Conservation (phyloP, 495 filamentous ascomycete genomes). For the Stereocaulon alpinum region DNA sequence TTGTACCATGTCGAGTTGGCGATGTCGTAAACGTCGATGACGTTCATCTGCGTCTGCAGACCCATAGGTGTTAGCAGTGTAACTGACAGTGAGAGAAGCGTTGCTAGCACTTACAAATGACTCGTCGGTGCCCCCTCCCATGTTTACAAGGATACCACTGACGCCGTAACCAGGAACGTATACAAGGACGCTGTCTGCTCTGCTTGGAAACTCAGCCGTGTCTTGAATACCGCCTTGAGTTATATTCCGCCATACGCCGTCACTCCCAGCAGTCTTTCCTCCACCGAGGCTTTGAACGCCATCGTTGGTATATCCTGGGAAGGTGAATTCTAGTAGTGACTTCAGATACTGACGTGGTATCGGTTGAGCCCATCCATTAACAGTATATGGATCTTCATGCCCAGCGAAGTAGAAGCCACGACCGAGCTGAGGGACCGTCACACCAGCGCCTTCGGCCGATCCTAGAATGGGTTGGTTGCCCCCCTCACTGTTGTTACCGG, state of each 20-base stretch:
- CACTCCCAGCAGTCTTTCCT: slow-evolving; percentile 39
- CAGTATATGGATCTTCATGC: slow-evolving; percentile 58
- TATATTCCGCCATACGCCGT: slow-evolving; percentile 57
- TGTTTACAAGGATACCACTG: slow-evolving; percentile 56
- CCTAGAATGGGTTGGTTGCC: slow-evolving; percentile 46
- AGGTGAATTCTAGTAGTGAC: slow-evolving; percentile 64
- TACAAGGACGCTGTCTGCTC: slow-evolving; percentile 60
- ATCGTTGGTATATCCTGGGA: slow-evolving; percentile 52
- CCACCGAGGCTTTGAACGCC: slow-evolving; percentile 41
- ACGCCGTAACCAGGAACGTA: slow-evolving; percentile 65
- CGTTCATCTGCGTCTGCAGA: slow-evolving; percentile 52
- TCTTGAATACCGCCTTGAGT: slow-evolving; percentile 59
- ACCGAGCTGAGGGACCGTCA: slow-evolving; percentile 56
- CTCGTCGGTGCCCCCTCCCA: slow-evolving; percentile 54
- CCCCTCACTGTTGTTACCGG: slow-evolving; percentile 45
- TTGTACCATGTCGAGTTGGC: slow-evolving; percentile 69
- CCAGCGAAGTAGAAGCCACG: slow-evolving; percentile 69
- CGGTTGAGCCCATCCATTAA: slow-evolving; percentile 55
- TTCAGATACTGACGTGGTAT: slow-evolving; percentile 56
- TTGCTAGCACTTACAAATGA: slow-evolving; percentile 38
- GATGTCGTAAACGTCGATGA: slow-evolving; percentile 68
- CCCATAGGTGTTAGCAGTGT: slow-evolving; percentile 6
- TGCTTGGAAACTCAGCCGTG: slow-evolving; percentile 51
- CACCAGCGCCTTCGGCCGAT: slow-evolving; percentile 59
- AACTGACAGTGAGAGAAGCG: neutral